Evolutionary conservation across 2,329 filamentous ascomycete genomes (phyloP).

Genomic region (Colletotrichum agaves): DNA sequence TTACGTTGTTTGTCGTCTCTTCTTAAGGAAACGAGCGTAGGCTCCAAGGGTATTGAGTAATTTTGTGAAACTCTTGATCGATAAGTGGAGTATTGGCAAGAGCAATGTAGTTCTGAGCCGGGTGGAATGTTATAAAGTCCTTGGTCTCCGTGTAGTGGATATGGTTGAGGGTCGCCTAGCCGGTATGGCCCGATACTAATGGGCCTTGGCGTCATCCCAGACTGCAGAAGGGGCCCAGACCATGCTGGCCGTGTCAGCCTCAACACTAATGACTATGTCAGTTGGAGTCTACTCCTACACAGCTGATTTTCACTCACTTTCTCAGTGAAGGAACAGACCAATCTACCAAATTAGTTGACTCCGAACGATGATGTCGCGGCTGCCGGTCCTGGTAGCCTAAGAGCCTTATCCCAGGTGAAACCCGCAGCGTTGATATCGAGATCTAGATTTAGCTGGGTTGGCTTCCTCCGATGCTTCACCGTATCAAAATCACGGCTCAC

Average conservation of each 20-base stretch:
- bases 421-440: conserved; percentile 48
- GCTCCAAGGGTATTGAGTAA: conserved; percentile 49
- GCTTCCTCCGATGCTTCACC: too few relatives aligned
- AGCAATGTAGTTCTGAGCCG: conserved; percentile 56
- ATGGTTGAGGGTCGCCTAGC: conserved; percentile 50
- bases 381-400: conserved; percentile 48
- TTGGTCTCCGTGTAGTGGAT: conserved; percentile 62
- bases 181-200: conserved; percentile 58
- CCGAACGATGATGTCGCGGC: conserved; percentile 51
- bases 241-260: conserved; percentile 49
- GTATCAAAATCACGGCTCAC: conserved; percentile 36
- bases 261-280: conserved; percentile 41
- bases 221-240: conserved; percentile 51
- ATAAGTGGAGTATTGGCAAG: conserved; percentile 55
- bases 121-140: conserved; percentile 60
- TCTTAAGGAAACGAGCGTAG: conserved; percentile 62
- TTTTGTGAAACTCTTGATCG: conserved; percentile 62
- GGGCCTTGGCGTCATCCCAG: conserved; percentile 47
- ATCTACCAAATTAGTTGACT: conserved; percentile 48
- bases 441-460: conserved; percentile 39
- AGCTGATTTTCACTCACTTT: conserved; percentile 34
- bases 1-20: conserved; percentile 55
- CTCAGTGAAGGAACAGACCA: conserved; percentile 45
- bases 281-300: neutral
- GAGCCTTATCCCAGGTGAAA: conserved; percentile 50